phyloP scores from a whole-genome alignment of 148 eudicot species.

The Mesembryanthemum crystallinum region DNA sequence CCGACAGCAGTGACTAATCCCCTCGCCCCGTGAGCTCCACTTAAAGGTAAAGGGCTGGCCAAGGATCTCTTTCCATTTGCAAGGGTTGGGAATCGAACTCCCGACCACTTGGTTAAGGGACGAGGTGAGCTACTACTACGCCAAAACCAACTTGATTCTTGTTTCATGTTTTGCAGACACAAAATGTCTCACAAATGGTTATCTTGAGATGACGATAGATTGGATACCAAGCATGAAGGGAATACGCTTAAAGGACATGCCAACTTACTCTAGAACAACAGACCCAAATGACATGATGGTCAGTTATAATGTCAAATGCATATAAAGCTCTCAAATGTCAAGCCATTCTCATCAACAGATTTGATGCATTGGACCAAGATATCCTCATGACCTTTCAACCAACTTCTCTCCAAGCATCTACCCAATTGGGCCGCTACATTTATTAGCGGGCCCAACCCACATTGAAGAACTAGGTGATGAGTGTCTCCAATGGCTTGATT shows the following conservation, averaged over 20 bases:
- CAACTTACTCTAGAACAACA: conserved; percentile 4
- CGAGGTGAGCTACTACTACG: no score
- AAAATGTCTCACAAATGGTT: conserved; percentile 16
- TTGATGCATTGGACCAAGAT: conserved; percentile 7
- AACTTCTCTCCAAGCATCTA: conserved; percentile 8
- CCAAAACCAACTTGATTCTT: no score
- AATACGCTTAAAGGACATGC: conserved; percentile 17
- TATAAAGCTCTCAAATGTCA: neutral
- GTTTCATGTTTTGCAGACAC: conserved; percentile 3
- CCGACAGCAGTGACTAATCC: no score
- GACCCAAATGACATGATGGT: conserved; percentile 1
- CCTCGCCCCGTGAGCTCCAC: no score
- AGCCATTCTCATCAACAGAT: conserved; percentile 15
- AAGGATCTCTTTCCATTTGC: no score
- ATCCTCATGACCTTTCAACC: conserved; percentile 3
- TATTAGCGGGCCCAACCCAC: neutral
- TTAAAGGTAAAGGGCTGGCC: no score
- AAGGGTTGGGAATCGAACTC: no score
- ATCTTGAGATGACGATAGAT: conserved; percentile 9
- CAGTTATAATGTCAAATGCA: neutral
- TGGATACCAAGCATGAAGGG: conserved; percentile 20
- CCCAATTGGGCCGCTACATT: conserved; percentile 21
- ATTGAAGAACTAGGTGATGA: neutral
- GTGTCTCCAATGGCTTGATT: conserved; percentile 21
- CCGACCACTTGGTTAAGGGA: no score